Conservation (phyloP, 768 basidiomycete species). For the Austroboletus festivus region DNA sequence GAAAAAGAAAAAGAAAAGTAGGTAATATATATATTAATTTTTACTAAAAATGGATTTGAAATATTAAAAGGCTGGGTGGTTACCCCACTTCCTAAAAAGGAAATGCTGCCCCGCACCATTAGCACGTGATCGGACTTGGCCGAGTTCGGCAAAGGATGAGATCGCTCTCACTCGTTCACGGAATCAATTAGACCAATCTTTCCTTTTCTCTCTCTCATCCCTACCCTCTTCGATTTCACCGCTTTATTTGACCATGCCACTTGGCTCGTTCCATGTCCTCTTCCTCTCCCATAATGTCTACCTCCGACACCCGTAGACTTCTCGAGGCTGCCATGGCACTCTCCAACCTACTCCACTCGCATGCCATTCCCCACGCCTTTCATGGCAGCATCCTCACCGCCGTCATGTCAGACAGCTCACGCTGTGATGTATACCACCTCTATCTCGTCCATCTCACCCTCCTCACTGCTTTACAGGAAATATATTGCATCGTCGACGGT, state of each 20-base stretch:
- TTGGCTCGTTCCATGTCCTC: slow-evolving; percentile 43
- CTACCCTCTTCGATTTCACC: slow-evolving; percentile 39
- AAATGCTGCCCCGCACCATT: slow-evolving; percentile 17
- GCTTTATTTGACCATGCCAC: slow-evolving; percentile 52
- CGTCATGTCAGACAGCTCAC: slow-evolving; percentile 59
- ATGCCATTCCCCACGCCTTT: slow-evolving; percentile 74
- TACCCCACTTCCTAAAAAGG: slow-evolving; percentile 17
- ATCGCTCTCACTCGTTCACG: slow-evolving; percentile 42
- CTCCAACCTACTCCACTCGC: slow-evolving; percentile 56
- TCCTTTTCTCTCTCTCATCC: slow-evolving; percentile 37
- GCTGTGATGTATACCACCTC: slow-evolving; percentile 53
- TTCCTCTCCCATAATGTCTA: too few species aligned
- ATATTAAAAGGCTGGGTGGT: too few species aligned
- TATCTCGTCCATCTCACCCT: neutral
- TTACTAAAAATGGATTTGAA: slow-evolving; percentile 1
- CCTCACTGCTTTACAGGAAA: slow-evolving; percentile 58
- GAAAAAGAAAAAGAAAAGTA: slow-evolving; percentile 22
- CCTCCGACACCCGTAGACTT: slow-evolving; percentile 70
- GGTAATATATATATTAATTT: slow-evolving; percentile 17
- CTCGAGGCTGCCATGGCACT: slow-evolving; percentile 76
- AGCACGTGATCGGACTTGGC: slow-evolving; percentile 26
- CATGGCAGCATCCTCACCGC: slow-evolving; percentile 74
- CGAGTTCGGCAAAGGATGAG: slow-evolving; percentile 31
- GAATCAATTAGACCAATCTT: slow-evolving; percentile 52
- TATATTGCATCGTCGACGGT: slow-evolving; percentile 80